phyloP scores from a whole-genome alignment of 306 rosid genomes.

The Trifolium subterraneum region DNA sequence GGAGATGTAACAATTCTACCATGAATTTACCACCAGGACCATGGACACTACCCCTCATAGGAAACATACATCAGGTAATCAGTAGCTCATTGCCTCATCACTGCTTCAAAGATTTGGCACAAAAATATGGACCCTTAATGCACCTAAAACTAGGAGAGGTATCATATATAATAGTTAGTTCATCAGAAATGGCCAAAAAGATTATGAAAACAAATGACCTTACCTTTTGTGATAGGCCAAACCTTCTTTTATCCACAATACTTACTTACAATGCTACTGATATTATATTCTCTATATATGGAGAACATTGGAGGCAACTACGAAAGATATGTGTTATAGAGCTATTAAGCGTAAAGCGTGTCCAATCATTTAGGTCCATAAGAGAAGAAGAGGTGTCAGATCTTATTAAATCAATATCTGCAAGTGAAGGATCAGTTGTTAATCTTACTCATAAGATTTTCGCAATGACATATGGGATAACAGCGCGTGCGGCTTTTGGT shows the following conservation, averaged over 20 bases:
- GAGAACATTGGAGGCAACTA: no score
- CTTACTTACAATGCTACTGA: no score
- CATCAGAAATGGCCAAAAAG: no score
- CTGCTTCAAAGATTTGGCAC: neutral
- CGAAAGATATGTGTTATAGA: no score
- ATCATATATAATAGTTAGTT: no score
- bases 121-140: slow-evolving; percentile 35
- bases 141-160: neutral
- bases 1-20: neutral
- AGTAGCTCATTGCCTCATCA: slow-evolving; percentile 8
- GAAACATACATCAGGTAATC: neutral
- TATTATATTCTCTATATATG: no score
- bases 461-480: neutral
- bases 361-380: no score
- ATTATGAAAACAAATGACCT: no score
- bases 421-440: slow-evolving; percentile 29
- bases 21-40: slow-evolving; percentile 40
- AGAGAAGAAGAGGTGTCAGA: slow-evolving; percentile 24
- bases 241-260: no score
- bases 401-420: neutral
- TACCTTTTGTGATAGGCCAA: no score
- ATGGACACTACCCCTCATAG: slow-evolving; percentile 32
- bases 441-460: slow-evolving; percentile 32
- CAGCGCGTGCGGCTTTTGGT: slow-evolving; percentile 25
- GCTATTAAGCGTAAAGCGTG: no score